phyloP scores from a whole-genome alignment of 1,284 basidiomycete genomes.

The Somion occarium region DNA sequence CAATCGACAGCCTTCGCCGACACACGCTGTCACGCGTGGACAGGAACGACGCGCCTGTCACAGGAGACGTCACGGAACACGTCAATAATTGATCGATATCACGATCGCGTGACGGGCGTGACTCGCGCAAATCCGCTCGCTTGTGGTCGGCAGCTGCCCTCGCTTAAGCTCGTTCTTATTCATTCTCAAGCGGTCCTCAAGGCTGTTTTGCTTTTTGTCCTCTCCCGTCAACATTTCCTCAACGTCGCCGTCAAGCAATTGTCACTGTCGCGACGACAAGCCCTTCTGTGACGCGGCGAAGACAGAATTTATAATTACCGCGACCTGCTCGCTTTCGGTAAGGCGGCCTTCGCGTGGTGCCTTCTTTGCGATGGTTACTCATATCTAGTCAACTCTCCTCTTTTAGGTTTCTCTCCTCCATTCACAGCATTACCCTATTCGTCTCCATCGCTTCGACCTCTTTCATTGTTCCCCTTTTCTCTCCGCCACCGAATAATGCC shows the following conservation, averaged over 20 bases:
- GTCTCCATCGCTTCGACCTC: background rate
- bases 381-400: background rate
- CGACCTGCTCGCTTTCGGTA: background rate
- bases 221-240: background rate
- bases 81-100: background rate
- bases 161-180: background rate
- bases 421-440: background rate
- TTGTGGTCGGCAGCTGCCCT: background rate
- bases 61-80: background rate
- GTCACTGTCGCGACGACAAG: background rate
- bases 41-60: background rate
- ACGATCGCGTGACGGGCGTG: background rate
- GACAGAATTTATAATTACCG: background rate
- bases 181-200: background rate
- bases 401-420: background rate
- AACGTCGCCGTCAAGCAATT: background rate
- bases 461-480: background rate
- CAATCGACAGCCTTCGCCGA: background rate
- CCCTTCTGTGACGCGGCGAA: background rate
- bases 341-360: background rate
- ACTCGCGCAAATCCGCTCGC: no score
- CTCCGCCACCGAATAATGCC: constrained; percentile 6
- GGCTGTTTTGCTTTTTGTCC: background rate
- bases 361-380: background rate
- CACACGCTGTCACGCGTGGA: background rate